Evolutionary conservation across 2,329 filamentous ascomycete species (phyloP).

Genomic region (Fusarium anguioides): DNA sequence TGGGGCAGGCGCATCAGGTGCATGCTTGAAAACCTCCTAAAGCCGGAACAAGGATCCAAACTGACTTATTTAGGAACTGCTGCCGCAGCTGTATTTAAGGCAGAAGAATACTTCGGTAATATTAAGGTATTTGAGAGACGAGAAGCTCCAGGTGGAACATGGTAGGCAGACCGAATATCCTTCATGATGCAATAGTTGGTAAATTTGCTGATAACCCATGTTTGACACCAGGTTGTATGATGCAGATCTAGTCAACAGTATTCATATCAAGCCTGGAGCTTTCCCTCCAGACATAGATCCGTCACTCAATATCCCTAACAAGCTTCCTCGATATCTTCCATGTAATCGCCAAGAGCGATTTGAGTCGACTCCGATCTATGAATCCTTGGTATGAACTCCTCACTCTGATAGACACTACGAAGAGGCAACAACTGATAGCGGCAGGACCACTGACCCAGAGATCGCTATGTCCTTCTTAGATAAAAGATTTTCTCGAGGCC

Average conservation of each 20-base stretch:
- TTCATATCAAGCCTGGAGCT: background rate
- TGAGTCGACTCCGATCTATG: background rate
- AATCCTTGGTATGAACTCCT: background rate
- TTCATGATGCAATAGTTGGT: too few species aligned
- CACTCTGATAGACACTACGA: rapidly evolving
- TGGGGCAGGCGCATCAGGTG: background rate
- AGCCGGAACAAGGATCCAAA: background rate
- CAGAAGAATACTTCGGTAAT: background rate
- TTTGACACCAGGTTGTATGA: background rate
- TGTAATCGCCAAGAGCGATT: background rate
- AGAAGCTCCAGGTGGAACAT: background rate
- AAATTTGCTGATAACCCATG: background rate
- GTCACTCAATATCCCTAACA: background rate
- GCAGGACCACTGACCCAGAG: background rate
- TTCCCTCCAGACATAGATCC: background rate
- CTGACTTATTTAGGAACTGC: background rate
- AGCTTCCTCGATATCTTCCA: background rate
- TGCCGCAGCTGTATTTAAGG: background rate
- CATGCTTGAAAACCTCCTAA: background rate
- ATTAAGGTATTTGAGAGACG: background rate
- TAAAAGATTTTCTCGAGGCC: background rate
- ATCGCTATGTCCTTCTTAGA: background rate
- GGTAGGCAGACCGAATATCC: background rate
- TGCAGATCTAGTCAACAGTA: too few species aligned
- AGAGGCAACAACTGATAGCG: background rate